Evolutionary conservation across 1,284 basidiomycete genomes (phyloP).

Genomic region (Filobasidium uniguttulatum): DNA sequence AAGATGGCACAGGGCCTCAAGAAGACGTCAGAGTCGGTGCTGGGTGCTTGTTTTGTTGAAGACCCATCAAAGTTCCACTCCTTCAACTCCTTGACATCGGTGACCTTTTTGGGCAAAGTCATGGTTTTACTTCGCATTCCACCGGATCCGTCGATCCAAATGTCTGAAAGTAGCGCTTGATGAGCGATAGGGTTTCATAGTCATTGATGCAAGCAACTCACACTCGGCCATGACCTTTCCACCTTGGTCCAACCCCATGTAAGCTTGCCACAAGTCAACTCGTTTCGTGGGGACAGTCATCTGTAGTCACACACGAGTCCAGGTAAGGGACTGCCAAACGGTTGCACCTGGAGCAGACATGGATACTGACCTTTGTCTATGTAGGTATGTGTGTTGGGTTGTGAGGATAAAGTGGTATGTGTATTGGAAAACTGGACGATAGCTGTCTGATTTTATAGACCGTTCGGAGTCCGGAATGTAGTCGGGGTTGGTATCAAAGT

Average conservation of each 20-base stretch:
- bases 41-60: constrained; percentile 90
- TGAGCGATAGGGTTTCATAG: background rate
- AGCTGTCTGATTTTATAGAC: no score
- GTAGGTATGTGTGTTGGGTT: no score
- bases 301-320: no score
- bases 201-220: constrained; percentile 39
- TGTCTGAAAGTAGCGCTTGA: constrained; percentile 44
- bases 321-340: no score
- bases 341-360: no score
- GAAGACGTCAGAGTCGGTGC: constrained; percentile 91
- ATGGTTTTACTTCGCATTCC: constrained; percentile 91
- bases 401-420: no score
- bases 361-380: no score
- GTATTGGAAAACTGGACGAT: no score
- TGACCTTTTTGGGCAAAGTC: constrained; percentile 32
- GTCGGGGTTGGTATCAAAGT: no score
- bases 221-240: constrained; percentile 85
- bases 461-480: no score
- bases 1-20: constrained; percentile 94
- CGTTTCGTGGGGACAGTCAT: constrained; percentile 45
- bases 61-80: constrained; percentile 99
- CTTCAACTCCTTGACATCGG: constrained; percentile 41
- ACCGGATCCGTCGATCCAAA: constrained; percentile 88
- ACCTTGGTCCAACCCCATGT: constrained; percentile 70
- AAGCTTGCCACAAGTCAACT: constrained; percentile 74